Base-by-base conservation (phyloP, 1,284 basidiomycete genomes). In the Sporisorium exsertum region DNA sequence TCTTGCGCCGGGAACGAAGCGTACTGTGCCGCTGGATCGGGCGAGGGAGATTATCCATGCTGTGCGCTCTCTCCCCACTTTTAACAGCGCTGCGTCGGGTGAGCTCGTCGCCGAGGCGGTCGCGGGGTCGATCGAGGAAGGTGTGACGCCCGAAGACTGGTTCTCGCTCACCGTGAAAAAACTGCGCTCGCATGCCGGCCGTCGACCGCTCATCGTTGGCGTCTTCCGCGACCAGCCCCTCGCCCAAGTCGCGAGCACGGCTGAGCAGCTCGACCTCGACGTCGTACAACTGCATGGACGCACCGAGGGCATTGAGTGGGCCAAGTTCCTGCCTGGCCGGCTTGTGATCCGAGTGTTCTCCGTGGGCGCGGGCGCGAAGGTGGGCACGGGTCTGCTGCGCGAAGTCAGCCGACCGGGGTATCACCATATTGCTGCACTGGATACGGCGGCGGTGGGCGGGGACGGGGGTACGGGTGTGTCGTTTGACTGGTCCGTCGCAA, bases 211-310 rank as follows among this genome's bases (percentile, higher is more conserved):
- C 22, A 46, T 81, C n/a, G 79, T 83, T 9, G 84, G 84, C 16
- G 83, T 85, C 12, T 85, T 85, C 71, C 78, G 83, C 24, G 75
- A 85, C 47, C 84, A 84, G 62, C 40, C 79, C 20, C 64, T 85
- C 4, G 69, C 73, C 26, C 80, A 85, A 57, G 78, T 85, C 4
- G 72, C 74, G 12, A 26, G 47, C 24, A 64, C 61, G 10, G 80
- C 81, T 0, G 55, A 64, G 40, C 47, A 52, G 47, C 78, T 85
- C 20, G 51, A 65, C 33, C 68, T 85, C 7, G 84, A 85, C 53
- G 82, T 67, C 6, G 81, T 85, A 3, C 84, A 85, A 66, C 64
- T 85, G 57, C 84, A 85, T 55, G 84, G 84, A 5, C 66, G 81
- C 13, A 72, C 42, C 12, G 83, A 83, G 59, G 69, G 66, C 16